phyloP scores from a whole-genome alignment of 2,329 filamentous ascomycete species.

The Penicillium italicum region DNA sequence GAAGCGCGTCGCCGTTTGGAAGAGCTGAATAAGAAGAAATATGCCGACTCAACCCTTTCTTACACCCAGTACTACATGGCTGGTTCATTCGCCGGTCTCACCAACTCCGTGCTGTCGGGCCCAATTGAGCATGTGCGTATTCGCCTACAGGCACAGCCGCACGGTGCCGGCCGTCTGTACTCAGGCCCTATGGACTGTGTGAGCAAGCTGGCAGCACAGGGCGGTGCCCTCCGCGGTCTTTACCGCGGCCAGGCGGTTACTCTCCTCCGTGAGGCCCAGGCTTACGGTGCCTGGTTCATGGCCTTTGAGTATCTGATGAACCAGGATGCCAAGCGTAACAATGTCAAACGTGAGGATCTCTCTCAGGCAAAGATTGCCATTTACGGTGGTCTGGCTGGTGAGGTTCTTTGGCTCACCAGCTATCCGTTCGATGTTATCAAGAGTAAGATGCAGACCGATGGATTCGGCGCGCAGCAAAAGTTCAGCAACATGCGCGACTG shows the following conservation, averaged over 20 bases:
- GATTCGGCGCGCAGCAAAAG: slow-evolving; percentile 67
- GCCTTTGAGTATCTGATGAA: slow-evolving; percentile 97
- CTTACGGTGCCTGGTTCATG: slow-evolving; percentile 94
- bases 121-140: slow-evolving; percentile 98
- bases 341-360: slow-evolving; percentile 70
- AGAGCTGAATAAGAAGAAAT: slow-evolving; percentile 58
- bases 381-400: slow-evolving; percentile 90
- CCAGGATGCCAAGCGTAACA: slow-evolving; percentile 73
- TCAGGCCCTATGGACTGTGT: slow-evolving; percentile 84
- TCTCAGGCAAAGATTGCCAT: slow-evolving; percentile 80
- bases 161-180: slow-evolving; percentile 76
- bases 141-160: slow-evolving; percentile 90
- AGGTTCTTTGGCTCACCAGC: slow-evolving; percentile 86
- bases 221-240: slow-evolving; percentile 67
- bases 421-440: slow-evolving; percentile 98
- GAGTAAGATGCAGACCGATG: slow-evolving; percentile 99
- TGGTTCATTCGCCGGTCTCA: slow-evolving; percentile 86
- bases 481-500: slow-evolving; percentile 85
- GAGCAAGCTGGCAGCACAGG: slow-evolving; percentile 68
- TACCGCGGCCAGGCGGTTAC: slow-evolving; percentile 89
- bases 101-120: slow-evolving; percentile 81
- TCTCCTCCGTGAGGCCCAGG: slow-evolving; percentile 81
- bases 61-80: slow-evolving; percentile 87
- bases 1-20: slow-evolving; percentile 84
- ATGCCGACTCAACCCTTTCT: slow-evolving; percentile 53